Base-by-base conservation (phyloP, 2,329 filamentous ascomycete genomes). In the Penicillium paneum region DNA sequence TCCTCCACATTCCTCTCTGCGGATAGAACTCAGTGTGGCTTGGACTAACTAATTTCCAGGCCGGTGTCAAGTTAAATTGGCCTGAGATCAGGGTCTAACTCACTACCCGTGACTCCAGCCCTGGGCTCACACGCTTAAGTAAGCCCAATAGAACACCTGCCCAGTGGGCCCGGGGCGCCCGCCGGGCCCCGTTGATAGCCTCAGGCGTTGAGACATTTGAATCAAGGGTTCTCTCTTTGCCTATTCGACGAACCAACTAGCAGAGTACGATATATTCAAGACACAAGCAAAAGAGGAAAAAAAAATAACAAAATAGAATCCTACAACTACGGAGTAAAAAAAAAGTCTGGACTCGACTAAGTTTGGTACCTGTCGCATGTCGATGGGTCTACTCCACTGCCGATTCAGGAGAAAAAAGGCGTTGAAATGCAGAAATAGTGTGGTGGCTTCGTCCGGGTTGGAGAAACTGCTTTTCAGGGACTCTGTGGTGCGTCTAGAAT, bases 331-430 rank as follows among this genome's bases (percentile, higher is more conserved):
- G 21, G 21, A 24, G 21, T 24, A 2, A 24, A 24, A 24, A 24
- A 12, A 11, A 21, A 29, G 31, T 49, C 50, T 48, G 38, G 50
- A 48, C 50, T 53, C 50, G 50, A 28, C 28, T 29, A 47, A 44
- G 42, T 52, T 46, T 53, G 24, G 50, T 48, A 53, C 50, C 50
- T 53, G 50, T 48, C 50, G 43, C 43, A 53, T 26, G 50, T 48
- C 19, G 19, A 52, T 47, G 49, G 50, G 36, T n/a, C 50, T 28
- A 35, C 50, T 36, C 50, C 50, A 49, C 50, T 12, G 17, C 35
- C 48, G 31, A 28, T 36, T 50, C 48, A 50, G 43, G 35, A 49
- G 29, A 26, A 34, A 45, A 31, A 38, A 24, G 41, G 40, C 49
- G 41, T 45, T 51, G 24, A 13, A 40, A 40, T 41, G 41, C 15